phyloP scores from a whole-genome alignment of 148 eudicot genomes.

The Diospyros kaki region DNA sequence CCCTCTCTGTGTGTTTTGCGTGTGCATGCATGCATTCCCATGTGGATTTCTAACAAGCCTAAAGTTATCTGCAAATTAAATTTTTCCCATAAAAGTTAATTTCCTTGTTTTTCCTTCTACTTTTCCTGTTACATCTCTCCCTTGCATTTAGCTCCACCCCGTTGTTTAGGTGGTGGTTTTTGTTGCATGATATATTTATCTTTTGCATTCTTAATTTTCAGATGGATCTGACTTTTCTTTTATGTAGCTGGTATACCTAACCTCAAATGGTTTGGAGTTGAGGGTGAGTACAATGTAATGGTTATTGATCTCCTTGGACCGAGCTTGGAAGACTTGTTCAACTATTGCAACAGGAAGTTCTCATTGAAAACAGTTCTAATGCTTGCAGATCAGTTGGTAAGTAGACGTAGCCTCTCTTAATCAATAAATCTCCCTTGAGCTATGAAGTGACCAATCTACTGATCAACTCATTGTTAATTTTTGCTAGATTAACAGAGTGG shows the following conservation, averaged over 20 bases:
- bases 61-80: not conserved
- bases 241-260: slow-evolving; percentile 70
- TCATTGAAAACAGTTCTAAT: slow-evolving; percentile 75
- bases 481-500: slow-evolving; percentile 71
- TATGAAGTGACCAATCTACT: not conserved
- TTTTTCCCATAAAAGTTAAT: not conserved
- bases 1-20: slow-evolving; percentile 1
- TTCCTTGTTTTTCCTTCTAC: not conserved
- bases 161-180: not conserved
- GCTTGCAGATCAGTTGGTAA: slow-evolving; percentile 92
- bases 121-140: not conserved
- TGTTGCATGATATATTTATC: not conserved
- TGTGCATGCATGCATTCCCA: too few relatives aligned
- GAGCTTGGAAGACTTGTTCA: slow-evolving; percentile 79
- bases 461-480: not conserved
- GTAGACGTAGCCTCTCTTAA: slow-evolving; percentile 14
- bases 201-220: not conserved
- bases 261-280: slow-evolving; percentile 85
- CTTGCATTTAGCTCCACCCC: not conserved
- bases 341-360: slow-evolving; percentile 69
- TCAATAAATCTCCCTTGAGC: slow-evolving; percentile 1
- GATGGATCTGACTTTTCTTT: slow-evolving; percentile 8
- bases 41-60: not conserved
- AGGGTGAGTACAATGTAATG: slow-evolving; percentile 78
- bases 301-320: slow-evolving; percentile 94